Evolutionary conservation across 1,284 basidiomycete genomes (phyloP).

Genomic region (Ustilago hordei): DNA sequence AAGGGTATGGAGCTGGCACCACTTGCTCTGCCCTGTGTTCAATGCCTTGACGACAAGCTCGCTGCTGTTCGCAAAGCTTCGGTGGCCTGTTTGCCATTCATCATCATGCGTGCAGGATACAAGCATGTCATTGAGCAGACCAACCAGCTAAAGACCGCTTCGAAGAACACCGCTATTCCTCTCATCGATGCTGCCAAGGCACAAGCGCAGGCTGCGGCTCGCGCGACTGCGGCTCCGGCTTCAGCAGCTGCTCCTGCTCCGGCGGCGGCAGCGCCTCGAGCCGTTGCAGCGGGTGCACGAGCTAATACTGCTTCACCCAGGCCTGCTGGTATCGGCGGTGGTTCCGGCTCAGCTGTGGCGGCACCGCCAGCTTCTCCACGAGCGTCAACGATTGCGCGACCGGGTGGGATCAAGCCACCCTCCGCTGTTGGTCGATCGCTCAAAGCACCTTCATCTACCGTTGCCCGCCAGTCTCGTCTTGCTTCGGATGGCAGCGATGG

Average conservation of each 20-base stretch:
- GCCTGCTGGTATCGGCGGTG: slow-evolving; percentile 9
- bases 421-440: slow-evolving; percentile 53
- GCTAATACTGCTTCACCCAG: slow-evolving; percentile 25
- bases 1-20: slow-evolving; percentile 78
- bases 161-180: slow-evolving; percentile 84
- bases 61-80: slow-evolving; percentile 92
- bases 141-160: slow-evolving; percentile 88
- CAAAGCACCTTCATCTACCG: slow-evolving; percentile 46
- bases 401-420: slow-evolving; percentile 51
- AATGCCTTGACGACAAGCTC: slow-evolving; percentile 89
- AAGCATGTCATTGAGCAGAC: slow-evolving; percentile 89
- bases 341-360: slow-evolving; percentile 18
- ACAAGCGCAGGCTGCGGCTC: slow-evolving; percentile 48
- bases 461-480: slow-evolving; percentile 38
- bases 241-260: slow-evolving; percentile 26
- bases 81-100: slow-evolving; percentile 81
- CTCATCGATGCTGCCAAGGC: slow-evolving; percentile 79
- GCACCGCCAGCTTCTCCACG: slow-evolving; percentile 32
- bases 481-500: slow-evolving; percentile 40
- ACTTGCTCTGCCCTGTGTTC: slow-evolving; percentile 80
- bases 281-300: slow-evolving; percentile 14
- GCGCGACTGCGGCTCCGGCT: slow-evolving; percentile 54
- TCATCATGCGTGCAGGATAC: slow-evolving; percentile 83
- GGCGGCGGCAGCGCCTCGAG: slow-evolving; percentile 16
- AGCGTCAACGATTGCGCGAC: slow-evolving; percentile 40